These are phyloP conservation scores for Colletotrichum neosansevieriae DNA, from an alignment of 2,329 filamentous ascomycete species.

Conservation along the genomic window DNA sequence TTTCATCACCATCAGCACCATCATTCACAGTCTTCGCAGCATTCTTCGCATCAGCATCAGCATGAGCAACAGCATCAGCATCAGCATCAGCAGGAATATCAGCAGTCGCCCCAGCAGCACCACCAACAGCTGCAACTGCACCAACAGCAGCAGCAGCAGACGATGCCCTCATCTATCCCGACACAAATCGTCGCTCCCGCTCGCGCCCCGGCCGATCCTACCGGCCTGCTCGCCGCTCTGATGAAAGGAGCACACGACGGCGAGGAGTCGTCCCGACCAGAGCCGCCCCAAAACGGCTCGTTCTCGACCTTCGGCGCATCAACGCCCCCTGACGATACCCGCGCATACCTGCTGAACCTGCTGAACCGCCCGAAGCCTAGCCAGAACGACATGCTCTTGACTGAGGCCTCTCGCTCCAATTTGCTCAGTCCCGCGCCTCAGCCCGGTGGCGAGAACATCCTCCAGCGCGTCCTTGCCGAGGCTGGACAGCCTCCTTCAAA, in stretches of 20 bases:
- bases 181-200: slow-evolving; percentile 68
- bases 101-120: slow-evolving; percentile 40
- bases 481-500: slow-evolving; percentile 32
- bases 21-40: slow-evolving; percentile 41
- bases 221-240: slow-evolving; percentile 69
- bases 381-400: slow-evolving; percentile 63
- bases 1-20: slow-evolving; percentile 49
- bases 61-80: slow-evolving; percentile 35
- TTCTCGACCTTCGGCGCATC: slow-evolving; percentile 59
- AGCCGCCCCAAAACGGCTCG: slow-evolving; percentile 44
- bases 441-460: slow-evolving; percentile 40
- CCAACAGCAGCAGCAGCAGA: slow-evolving; percentile 43
- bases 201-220: slow-evolving; percentile 67
- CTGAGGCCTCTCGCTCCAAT: slow-evolving; percentile 56
- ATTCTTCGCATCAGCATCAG: slow-evolving; percentile 28
- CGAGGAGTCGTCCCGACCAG: slow-evolving; percentile 54
- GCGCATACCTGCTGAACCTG: slow-evolving; percentile 87
- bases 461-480: slow-evolving; percentile 36
- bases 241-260: slow-evolving; percentile 68
- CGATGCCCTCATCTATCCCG: slow-evolving; percentile 48
- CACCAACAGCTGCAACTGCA: slow-evolving; percentile 43
- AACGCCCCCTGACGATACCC: slow-evolving; percentile 75
- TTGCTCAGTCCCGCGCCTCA: slow-evolving; percentile 24
- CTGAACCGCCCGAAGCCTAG: slow-evolving; percentile 82
- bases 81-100: slow-evolving; percentile 32